Base-by-base conservation (phyloP, 2,329 filamentous ascomycete species). In the Aspergillus sp. region DNA sequence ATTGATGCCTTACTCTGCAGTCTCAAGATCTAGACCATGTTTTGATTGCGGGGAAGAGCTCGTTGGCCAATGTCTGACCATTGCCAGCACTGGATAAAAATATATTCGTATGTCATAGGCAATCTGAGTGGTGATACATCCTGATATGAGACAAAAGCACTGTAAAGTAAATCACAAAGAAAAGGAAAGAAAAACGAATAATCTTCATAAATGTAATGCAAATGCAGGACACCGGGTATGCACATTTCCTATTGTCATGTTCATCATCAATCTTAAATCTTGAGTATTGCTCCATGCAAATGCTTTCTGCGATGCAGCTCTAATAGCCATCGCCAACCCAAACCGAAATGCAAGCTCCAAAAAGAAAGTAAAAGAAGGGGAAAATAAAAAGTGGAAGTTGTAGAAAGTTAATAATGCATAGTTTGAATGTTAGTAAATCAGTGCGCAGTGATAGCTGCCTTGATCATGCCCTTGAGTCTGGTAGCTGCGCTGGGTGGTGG, bases 381-480 rank as follows among this genome's bases (percentile, higher is more conserved):
- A 36, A 26, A 42, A 8, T 7, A 5, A 20, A 32, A 20, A 32
- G 30, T 45, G 7, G 9, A 9, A 7, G n/a, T 26, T 15, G 24
- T 51, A 18, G 38, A 51, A 53, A 30, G 34, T 30, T 53, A 53
- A 41, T 53, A 53, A 53, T 53, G 51, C 51, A 53, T 48, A 26
- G 26, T 48, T 38, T 55, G 53, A 36, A 55, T 42, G 36, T 49
- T 48, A 36, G 18, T 43, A 18, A 48, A 39, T 68, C 57, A 72
- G 49, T 70, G 62, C 36, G 66, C 70, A 61, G 64, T 60, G 59
- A 73, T 68, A n/a, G 61, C 63, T 5, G 68, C 61, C 55, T 68
- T 68, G 54, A 70, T 58, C 47, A 73, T 20, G n/a, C 58, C 62
- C 58, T 71, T 73, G 50, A 73, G 47, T 30, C 64, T 72, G 18